phyloP scores from a whole-genome alignment of 495 filamentous ascomycete species.

The Baudoinia panamericana region DNA sequence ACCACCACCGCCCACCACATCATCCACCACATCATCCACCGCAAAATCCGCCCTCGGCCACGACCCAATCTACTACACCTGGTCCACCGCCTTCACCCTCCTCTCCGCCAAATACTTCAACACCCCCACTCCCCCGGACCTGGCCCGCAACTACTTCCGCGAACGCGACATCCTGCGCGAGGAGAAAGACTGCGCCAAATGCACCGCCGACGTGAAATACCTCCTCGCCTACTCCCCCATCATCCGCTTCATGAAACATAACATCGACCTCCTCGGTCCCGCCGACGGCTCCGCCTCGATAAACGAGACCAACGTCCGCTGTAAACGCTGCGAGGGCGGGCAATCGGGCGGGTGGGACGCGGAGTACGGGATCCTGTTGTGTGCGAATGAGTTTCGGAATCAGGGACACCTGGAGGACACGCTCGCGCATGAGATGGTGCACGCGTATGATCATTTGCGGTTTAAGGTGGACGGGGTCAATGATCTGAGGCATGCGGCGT shows the following conservation, averaged over 20 bases:
- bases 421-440: constrained; percentile 92
- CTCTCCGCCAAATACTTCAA: too few species aligned
- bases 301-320: constrained; percentile 61
- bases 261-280: constrained; percentile 63
- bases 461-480: constrained; percentile 80
- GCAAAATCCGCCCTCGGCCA: constrained; percentile 7
- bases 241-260: constrained; percentile 69
- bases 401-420: constrained; percentile 78
- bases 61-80: constrained; percentile 29
- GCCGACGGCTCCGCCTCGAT: constrained; percentile 33
- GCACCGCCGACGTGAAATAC: constrained; percentile 66
- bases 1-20: constrained; percentile 2
- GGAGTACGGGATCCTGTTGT: constrained; percentile 73
- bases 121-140: constrained; percentile 52
- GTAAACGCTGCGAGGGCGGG: constrained; percentile 54
- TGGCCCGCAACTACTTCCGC: constrained; percentile 56
- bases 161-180: constrained; percentile 54
- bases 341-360: constrained; percentile 73
- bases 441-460: constrained; percentile 84
- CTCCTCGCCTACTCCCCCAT: constrained; percentile 70
- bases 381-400: constrained; percentile 72
- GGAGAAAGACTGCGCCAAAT: constrained; percentile 56
- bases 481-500: constrained; percentile 78
- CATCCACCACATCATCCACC: constrained; percentile 1
- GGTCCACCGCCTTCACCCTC: constrained; percentile 45